phyloP scores from a whole-genome alignment of 371 early-diverging fungal genomes.

The Saksenaea oblongispora region DNA sequence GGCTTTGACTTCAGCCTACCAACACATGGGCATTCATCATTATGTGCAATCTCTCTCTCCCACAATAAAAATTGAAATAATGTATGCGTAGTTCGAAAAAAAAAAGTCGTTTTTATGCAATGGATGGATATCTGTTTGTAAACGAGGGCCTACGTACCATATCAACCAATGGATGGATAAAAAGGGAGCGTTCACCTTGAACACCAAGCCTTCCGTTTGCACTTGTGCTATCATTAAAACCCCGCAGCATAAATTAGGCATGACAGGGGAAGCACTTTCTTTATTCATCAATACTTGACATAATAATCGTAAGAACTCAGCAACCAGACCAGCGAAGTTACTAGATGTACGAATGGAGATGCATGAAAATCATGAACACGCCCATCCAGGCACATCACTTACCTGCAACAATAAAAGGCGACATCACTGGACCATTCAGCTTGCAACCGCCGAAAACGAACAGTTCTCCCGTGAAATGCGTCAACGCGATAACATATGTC shows the following conservation, averaged over 20 bases:
- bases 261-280: background rate
- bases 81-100: background rate
- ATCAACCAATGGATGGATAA: background rate
- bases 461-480: slow-evolving; percentile 71
- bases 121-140: background rate
- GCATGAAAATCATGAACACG: background rate
- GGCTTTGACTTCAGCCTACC: slow-evolving; percentile 82
- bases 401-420: slow-evolving; percentile 74
- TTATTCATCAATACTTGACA: slow-evolving; percentile 35
- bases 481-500: slow-evolving; percentile 73
- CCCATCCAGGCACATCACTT: slow-evolving; percentile 14
- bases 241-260: slow-evolving; percentile 1
- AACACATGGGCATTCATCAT: no score
- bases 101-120: background rate
- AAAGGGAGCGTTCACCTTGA: background rate
- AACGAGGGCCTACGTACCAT: background rate
- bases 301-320: slow-evolving; percentile 36
- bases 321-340: slow-evolving; percentile 48
- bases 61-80: no score
- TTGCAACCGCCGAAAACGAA: slow-evolving; percentile 73
- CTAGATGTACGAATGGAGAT: slow-evolving; percentile 16
- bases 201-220: background rate
- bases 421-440: slow-evolving; percentile 60
- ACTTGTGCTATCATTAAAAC: background rate
- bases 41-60: no score